A percentile compares a stretch with the other conserved stretches of the same genome.
Evolutionary conservation across 371 early-diverging fungal species (phyloP).

Genomic region (Mortierella sp.): DNA sequence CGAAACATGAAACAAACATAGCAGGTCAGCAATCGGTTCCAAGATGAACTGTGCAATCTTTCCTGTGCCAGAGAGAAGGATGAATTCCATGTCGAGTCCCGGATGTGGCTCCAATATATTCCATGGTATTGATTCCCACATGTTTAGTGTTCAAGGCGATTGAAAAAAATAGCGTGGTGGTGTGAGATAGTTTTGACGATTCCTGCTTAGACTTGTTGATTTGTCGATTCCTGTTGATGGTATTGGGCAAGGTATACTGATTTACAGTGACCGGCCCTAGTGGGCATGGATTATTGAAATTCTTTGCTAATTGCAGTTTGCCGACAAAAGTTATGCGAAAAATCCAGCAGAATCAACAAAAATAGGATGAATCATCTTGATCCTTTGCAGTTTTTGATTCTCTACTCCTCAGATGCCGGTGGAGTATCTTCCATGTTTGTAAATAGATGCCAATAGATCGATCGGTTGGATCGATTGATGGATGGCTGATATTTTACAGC

Average conservation of each 20-base stretch:
- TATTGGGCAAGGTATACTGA: too few species aligned
- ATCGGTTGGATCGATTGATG: constrained; percentile 23
- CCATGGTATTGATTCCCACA: background rate
- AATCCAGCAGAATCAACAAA: background rate
- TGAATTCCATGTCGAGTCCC: background rate
- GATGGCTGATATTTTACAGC: constrained; percentile 9
- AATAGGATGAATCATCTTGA: background rate
- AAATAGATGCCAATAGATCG: constrained; percentile 8
- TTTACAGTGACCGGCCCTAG: too few species aligned
- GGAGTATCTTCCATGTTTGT: background rate
- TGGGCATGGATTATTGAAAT: too few species aligned
- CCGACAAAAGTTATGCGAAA: too few species aligned
- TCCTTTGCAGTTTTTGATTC: background rate
- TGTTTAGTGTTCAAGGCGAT: background rate
- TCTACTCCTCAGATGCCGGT: too few species aligned
- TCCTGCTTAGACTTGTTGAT: background rate
- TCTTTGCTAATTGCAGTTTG: too few species aligned
- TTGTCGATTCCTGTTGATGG: background rate
- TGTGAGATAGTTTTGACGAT: background rate
- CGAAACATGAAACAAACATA: background rate
- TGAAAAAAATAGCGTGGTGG: background rate
- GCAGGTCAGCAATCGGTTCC: background rate
- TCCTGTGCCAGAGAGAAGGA: background rate
- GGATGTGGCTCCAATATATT: background rate
- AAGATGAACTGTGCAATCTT: background rate